Conservation (phyloP, 1,284 basidiomycete genomes). For the Pholiota adiposa region DNA sequence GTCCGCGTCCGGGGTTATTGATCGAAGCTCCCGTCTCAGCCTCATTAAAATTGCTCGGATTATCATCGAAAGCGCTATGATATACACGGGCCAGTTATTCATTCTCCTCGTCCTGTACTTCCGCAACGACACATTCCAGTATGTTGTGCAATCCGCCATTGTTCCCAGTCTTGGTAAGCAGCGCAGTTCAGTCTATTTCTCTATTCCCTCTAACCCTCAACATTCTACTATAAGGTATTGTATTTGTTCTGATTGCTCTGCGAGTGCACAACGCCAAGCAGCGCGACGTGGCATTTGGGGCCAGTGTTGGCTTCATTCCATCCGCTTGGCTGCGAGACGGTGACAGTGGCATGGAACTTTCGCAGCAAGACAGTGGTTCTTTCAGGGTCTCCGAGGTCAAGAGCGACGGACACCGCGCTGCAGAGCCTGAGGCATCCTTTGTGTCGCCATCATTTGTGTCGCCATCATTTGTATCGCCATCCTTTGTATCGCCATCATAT, state of each 20-base stretch:
- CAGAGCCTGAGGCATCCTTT: background rate
- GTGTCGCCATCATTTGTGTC: background rate
- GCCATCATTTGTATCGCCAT: too few relatives aligned
- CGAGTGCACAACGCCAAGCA: conserved; percentile 28
- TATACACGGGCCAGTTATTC: conserved; percentile 27
- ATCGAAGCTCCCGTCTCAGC: conserved; percentile 21
- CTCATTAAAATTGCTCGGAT: conserved; percentile 26
- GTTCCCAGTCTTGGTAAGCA: conserved; percentile 32
- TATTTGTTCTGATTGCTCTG: conserved; percentile 35
- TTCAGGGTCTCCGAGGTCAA: conserved; percentile 1
- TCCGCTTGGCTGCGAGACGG: conserved; percentile 22
- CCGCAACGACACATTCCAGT: conserved; percentile 18
- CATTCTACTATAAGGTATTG: conserved; percentile 26
- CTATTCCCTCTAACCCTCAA: background rate
- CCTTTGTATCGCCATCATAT: background rate
- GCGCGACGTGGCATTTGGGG: background rate
- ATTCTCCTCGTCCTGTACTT: conserved; percentile 26
- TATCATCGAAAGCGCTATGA: conserved; percentile 30
- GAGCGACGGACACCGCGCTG: background rate
- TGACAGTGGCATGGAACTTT: conserved; percentile 11
- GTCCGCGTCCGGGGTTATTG: conserved; percentile 19
- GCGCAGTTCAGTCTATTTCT: background rate
- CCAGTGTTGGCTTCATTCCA: conserved; percentile 12
- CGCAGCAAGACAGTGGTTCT: conserved; percentile 6
- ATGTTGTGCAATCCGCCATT: conserved; percentile 23